Conservation (phyloP, 169 alveolate genomes). For the Plasmodium sp. region DNA sequence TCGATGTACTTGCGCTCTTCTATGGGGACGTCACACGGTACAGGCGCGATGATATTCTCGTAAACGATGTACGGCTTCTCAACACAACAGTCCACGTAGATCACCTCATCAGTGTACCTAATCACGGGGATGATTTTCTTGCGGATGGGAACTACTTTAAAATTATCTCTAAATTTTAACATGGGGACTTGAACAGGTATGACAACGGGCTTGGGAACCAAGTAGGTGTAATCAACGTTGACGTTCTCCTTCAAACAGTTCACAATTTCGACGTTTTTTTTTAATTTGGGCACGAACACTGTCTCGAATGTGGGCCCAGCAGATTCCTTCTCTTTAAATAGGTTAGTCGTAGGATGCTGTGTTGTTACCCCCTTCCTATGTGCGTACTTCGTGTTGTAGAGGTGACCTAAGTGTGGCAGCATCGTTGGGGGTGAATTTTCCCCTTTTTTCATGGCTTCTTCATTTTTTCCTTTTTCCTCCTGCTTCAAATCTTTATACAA, state of each 20-base stretch:
- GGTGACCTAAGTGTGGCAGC: background rate
- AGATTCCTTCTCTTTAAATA: constrained; percentile 23
- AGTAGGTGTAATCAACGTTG: constrained; percentile 74
- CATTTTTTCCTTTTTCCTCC: background rate
- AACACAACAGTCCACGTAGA: constrained; percentile 80
- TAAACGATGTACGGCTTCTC: constrained; percentile 80
- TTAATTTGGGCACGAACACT: constrained; percentile 60
- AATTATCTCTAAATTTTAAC: constrained; percentile 79
- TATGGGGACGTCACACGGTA: constrained; percentile 78
- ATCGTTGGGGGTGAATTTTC: background rate
- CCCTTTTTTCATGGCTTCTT: background rate
- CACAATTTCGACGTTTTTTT: constrained; percentile 56
- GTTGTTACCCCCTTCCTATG: background rate
- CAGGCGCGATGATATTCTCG: constrained; percentile 77
- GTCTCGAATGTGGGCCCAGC: constrained; percentile 54
- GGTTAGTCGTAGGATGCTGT: background rate
- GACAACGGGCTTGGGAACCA: constrained; percentile 82
- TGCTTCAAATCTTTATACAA: constrained; percentile 40
- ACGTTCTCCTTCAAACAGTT: constrained; percentile 47
- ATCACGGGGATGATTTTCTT: constrained; percentile 80
- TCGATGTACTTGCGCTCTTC: constrained; percentile 43
- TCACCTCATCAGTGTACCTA: constrained; percentile 79
- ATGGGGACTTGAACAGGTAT: constrained; percentile 82
- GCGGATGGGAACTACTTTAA: constrained; percentile 79
- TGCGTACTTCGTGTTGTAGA: background rate